Evolutionary conservation across 306 rosid species (phyloP).

Genomic region (Cucurbita maxima): DNA sequence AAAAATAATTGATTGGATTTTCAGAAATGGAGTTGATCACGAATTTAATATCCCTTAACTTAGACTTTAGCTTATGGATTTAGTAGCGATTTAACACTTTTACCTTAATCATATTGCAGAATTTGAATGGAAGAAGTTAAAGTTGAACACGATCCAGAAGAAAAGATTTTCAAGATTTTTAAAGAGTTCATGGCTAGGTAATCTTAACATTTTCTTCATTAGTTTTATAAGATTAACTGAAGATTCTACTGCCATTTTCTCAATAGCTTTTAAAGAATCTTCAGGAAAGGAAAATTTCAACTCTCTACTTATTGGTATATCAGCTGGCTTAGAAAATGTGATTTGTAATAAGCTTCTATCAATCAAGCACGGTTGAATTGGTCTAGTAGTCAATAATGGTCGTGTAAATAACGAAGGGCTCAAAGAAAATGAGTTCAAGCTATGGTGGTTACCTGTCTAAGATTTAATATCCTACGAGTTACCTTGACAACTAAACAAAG

Average conservation of each 20-base stretch:
- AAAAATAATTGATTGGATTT: neutral
- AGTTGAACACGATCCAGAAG: conserved; percentile 16
- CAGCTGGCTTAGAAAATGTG: too few species aligned
- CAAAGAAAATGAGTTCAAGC: too few species aligned
- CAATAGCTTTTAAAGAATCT: neutral
- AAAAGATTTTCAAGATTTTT: conserved; percentile 23
- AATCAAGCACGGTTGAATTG: too few species aligned
- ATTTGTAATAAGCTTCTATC: too few species aligned
- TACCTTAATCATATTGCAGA: neutral
- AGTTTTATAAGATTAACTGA: too few species aligned
- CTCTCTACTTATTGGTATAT: too few species aligned
- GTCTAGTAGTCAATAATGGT: too few species aligned
- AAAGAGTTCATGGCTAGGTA: conserved; percentile 63
- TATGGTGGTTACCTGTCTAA: too few species aligned
- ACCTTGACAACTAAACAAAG: too few species aligned
- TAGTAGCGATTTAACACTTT: neutral
- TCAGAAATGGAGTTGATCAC: neutral
- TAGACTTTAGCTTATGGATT: neutral
- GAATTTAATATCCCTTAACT: neutral
- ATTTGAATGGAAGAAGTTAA: neutral
- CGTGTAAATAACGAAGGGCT: too few species aligned
- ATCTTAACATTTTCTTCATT: neutral
- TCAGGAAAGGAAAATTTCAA: neutral
- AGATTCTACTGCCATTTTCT: neutral
- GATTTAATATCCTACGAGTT: too few species aligned